Base-by-base conservation (phyloP, 2,329 filamentous ascomycete genomes). In the Aspergillus ustus region DNA sequence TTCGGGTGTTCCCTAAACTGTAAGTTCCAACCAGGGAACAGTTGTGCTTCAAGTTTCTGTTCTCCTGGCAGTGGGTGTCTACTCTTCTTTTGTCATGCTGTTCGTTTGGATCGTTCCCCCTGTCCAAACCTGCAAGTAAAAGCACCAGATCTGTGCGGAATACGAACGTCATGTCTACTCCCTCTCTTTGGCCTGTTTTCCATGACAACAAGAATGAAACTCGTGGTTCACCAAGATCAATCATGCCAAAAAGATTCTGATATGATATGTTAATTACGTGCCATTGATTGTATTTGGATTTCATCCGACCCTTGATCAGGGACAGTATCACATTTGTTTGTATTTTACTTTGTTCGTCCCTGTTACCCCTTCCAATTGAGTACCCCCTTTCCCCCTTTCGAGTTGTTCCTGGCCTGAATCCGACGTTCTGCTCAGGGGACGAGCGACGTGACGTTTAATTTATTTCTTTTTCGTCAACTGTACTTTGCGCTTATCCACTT, bases 391-490 rank as follows among this genome's bases (percentile, higher is more conserved):
- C 68, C 60, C 63, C 67, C 59, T 63, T 63, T 65, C 62, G 62
- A 64, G 60, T 57, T 43, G 55, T 68, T 66, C 63, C 63, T 69
- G 80, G 54, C 75, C 75, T 50, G 20, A 51, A 76, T 56, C 78
- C 72, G 20, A 65, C 67, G 0, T 76, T 70, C 52, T 57, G 65
- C 61, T 63, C 90, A 77, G 65, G 86, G 81, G 56, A 60, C 51
- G 40, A 48, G 49, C 25, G 28, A 34, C 25, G 46, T 78, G 78
- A 63, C 58, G 56, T 62, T 61, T 44, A 63, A 48, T 54, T 65
- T 55, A 55, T 51, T 63, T 64, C 50, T 50, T 58, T 66, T 31
- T 63, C 57, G 56, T 53, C 68, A 59, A 62, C 57, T 60, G 57
- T 50, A 62, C 45, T 59, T 55, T 34, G 56, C 59, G 57, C 63